These are phyloP conservation scores for Skeletonema grethae DNA, from an alignment of 108 stramenopile species.

Conservation along the genomic window DNA sequence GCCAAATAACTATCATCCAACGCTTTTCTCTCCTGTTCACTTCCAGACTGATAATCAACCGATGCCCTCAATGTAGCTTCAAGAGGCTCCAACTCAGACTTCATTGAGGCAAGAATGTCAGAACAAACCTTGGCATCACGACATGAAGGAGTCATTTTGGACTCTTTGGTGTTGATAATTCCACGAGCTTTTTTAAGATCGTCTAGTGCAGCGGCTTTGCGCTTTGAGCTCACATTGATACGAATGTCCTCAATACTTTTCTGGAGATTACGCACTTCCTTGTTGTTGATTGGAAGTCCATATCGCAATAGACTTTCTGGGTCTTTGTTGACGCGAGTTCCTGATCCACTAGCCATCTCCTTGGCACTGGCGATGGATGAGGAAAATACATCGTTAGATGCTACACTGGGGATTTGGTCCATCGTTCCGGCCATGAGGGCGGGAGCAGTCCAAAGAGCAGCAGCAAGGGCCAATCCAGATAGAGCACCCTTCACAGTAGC, in stretches of 20 bases:
- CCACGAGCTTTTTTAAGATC: conserved; percentile 76
- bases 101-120: conserved; percentile 53
- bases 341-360: conserved; percentile 87
- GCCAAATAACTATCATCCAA: conserved; percentile 79
- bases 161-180: conserved; percentile 57
- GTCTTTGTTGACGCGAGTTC: conserved; percentile 93
- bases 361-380: conserved; percentile 65
- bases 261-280: conserved; percentile 87
- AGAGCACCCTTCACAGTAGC: conserved; percentile 33
- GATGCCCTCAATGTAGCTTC: conserved; percentile 58
- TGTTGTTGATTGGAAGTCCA: conserved; percentile 89
- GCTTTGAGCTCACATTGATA: conserved; percentile 79
- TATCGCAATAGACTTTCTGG: conserved; percentile 86
- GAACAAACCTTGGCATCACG: conserved; percentile 61
- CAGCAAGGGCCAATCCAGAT: conserved; percentile 32
- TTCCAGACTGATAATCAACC: conserved; percentile 67
- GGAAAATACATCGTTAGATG: conserved; percentile 11
- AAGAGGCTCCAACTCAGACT: conserved; percentile 58
- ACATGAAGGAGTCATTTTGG: conserved; percentile 69
- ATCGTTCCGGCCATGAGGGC: conserved; percentile 32
- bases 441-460: conserved; percentile 50
- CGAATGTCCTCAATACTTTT: conserved; percentile 77
- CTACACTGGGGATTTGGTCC: conserved; percentile 7
- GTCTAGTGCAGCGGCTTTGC: conserved; percentile 81
- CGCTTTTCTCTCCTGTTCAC: conserved; percentile 83